A percentile compares a stretch with the other conserved stretches of the same genome.
phyloP scores from a whole-genome alignment of 208 protist species.

The Acanthamoeba culbertsoni region DNA sequence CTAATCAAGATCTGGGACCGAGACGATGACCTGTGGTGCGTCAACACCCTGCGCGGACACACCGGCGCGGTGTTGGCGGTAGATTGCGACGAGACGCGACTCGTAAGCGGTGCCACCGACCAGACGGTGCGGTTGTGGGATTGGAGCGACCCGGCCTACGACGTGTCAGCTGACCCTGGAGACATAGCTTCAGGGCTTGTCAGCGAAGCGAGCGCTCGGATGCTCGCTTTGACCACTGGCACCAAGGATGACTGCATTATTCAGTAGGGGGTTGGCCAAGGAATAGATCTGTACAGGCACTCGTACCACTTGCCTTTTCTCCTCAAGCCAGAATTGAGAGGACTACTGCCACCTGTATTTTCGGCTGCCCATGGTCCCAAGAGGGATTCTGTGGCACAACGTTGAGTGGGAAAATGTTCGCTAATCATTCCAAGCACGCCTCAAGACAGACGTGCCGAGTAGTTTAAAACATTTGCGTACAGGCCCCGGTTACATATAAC shows the following conservation, averaged over 20 bases:
- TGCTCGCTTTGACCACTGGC: not conserved
- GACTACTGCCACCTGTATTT: not conserved
- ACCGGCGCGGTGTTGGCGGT: not conserved
- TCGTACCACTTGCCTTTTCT: too few relatives aligned
- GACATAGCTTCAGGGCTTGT: not conserved
- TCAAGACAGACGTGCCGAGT: not conserved
- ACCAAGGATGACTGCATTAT: not conserved
- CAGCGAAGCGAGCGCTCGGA: too few relatives aligned
- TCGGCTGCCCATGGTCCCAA: not conserved
- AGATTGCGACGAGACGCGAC: not conserved
- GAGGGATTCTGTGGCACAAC: not conserved
- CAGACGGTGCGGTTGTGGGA: conserved; percentile 17
- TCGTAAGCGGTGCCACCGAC: conserved; percentile 6
- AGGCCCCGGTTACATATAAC: too few relatives aligned
- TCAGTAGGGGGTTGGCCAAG: not conserved
- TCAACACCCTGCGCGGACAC: conserved; percentile 50
- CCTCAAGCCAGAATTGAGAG: not conserved
- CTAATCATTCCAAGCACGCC: not conserved
- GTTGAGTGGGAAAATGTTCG: not conserved
- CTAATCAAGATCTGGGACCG: conserved; percentile 39
- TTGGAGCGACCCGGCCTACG: not conserved
- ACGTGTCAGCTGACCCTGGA: not conserved
- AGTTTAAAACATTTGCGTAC: too few relatives aligned
- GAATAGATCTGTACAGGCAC: too few relatives aligned
- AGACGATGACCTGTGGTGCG: conserved; percentile 55